Base-by-base conservation (phyloP, 495 filamentous ascomycete genomes). In the Staphylotrichum tortipilum region DNA sequence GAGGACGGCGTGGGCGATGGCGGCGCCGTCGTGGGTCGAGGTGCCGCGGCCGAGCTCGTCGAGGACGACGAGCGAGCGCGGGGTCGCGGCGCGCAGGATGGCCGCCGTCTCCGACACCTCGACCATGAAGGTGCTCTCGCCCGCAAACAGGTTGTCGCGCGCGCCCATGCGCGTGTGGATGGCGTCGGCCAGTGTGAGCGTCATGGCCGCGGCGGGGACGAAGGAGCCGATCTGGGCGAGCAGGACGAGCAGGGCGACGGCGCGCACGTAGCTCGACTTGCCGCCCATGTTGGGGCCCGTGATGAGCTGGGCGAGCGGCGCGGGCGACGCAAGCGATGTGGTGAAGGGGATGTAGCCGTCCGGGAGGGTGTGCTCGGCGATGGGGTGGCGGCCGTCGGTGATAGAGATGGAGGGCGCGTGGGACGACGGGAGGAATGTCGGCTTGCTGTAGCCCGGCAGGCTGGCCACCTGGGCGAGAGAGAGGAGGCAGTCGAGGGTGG, bases 201-300 rank as follows among this genome's bases (percentile, higher is more conserved):
- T 66, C 8, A 92, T 82, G 3, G 80, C 78, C 15, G 70, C 65
- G 22, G 90, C 90, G 12, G 92, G 92, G 3, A 99, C 89, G 64
- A 92, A 99, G 7, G 85, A 91, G 34, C 92, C 92, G 55, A 95
- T 85, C 57, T 99, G 92, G 3, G 85, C 90, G 76, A 99, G 89
- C 50, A 99, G 89, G 15, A 84, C 79, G 46, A 97, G 86, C 0
- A 99, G 81, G 0, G 92, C 92, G 24, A 92, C 82, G 56, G 89
- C 86, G 43, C 92, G 86, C 3, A 97, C 90, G 68, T 94, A 99
- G 60, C 81, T 86, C 37, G 86, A 92, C 62, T 99, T 99, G 22
- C 92, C 92, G 58, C 94, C 94, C 91, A 97, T 97, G 74, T 98
- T 98, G 12, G 94, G 92, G 5, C 94, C 94, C 4, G 94, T 97